Percentiles rank a stretch among this genome's conserved stretches.
Evolutionary conservation across 2,329 filamentous ascomycete genomes (phyloP).

Genomic region (Alternaria alternata): DNA sequence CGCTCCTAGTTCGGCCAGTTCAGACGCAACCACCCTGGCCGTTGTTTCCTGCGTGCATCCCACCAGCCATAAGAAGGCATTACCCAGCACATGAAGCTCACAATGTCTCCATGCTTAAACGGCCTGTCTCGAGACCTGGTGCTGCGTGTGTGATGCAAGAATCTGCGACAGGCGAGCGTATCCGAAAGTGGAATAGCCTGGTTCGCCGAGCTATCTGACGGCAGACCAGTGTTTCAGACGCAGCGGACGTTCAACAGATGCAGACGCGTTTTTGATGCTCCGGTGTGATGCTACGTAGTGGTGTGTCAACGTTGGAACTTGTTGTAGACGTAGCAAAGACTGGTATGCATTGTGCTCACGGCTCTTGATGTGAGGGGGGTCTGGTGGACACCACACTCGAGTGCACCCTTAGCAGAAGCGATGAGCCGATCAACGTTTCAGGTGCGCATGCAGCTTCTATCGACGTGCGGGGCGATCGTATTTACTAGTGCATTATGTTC

Average conservation of each 20-base stretch:
- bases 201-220: constrained; percentile 16
- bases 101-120: constrained; percentile 25
- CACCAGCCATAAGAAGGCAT: constrained; percentile 9
- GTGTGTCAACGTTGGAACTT: constrained; percentile 5
- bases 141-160: constrained; percentile 18
- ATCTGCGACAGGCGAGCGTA: constrained; percentile 22
- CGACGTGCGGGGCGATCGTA: neutral
- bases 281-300: constrained; percentile 3
- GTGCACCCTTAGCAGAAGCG: neutral
- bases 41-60: neutral
- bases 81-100: constrained; percentile 16
- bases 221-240: constrained; percentile 24
- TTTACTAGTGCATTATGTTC: neutral
- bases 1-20: constrained; percentile 3
- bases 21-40: constrained; percentile 12
- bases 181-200: constrained; percentile 16
- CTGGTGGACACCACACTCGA: neutral
- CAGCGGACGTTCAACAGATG: constrained; percentile 8
- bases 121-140: constrained; percentile 24
- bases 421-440: constrained; percentile 1
- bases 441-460: neutral
- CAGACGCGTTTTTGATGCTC: constrained; percentile 14
- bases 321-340: constrained; percentile 1
- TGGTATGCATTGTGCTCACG: constrained; percentile 1
- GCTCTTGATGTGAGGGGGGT: neutral